phyloP scores from a whole-genome alignment of 208 protist species.

The Acanthamoeba castellanii region DNA sequence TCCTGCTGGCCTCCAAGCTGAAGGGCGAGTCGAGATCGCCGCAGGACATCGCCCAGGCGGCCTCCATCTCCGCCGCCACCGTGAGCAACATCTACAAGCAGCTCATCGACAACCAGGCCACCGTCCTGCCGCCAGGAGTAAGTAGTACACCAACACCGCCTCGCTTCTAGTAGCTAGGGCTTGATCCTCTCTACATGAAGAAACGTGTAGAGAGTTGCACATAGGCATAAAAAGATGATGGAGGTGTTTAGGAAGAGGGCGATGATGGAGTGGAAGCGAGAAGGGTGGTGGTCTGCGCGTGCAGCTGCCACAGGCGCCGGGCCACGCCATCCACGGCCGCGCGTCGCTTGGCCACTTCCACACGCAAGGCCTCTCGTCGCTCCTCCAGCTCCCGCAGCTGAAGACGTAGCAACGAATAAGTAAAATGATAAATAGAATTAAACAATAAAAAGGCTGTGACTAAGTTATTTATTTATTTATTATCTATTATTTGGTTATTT shows the following conservation, averaged over 20 bases:
- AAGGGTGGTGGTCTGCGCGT: background rate
- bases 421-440: background rate
- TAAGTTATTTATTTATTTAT: background rate
- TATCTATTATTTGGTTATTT: background rate
- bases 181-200: too few relatives aligned
- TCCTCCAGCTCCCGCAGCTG: constrained; percentile 5
- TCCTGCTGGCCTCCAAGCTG: background rate
- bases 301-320: constrained; percentile 30
- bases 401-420: background rate
- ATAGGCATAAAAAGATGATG: too few relatives aligned
- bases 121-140: too few relatives aligned
- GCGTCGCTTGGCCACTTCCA: constrained; percentile 9
- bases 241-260: background rate
- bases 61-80: too few relatives aligned
- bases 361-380: background rate
- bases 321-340: background rate
- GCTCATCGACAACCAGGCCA: too few relatives aligned
- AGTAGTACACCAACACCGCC: too few relatives aligned
- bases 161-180: too few relatives aligned
- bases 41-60: too few relatives aligned
- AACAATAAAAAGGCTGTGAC: too few relatives aligned
- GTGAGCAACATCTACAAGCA: too few relatives aligned
- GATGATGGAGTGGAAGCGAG: background rate
- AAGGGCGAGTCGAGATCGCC: background rate
- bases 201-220: too few relatives aligned